phyloP scores from a whole-genome alignment of 805 yeast species.

The Blastobotrys parvus region DNA sequence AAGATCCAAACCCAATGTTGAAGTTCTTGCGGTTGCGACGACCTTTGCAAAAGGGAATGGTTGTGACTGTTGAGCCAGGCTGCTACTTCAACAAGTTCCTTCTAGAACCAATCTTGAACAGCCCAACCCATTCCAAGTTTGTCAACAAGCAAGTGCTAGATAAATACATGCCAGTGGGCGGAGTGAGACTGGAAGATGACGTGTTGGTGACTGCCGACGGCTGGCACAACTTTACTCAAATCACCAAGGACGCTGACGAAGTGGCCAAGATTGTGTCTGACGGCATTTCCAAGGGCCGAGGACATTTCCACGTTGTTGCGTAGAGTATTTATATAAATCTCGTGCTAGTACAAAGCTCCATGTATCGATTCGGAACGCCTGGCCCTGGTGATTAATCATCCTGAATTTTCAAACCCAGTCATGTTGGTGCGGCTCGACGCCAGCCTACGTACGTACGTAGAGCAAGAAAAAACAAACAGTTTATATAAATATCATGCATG shows the following conservation, averaged over 20 bases:
- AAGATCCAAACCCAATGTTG: slow-evolving; percentile 71
- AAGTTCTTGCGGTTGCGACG: slow-evolving; percentile 77
- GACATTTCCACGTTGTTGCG: slow-evolving; percentile 53
- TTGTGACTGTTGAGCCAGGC: slow-evolving; percentile 93
- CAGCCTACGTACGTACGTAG: no score
- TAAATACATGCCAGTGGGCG: slow-evolving; percentile 85
- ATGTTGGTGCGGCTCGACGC: no score
- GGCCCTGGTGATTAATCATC: not conserved
- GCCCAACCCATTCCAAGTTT: slow-evolving; percentile 40
- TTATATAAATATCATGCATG: not conserved
- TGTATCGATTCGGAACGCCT: not conserved
- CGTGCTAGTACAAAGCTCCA: not conserved
- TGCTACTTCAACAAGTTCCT: slow-evolving; percentile 81
- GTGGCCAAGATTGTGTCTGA: slow-evolving; percentile 65
- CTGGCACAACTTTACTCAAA: slow-evolving; percentile 68
- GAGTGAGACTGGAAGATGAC: slow-evolving; percentile 95
- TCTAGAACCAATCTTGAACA: slow-evolving; percentile 49
- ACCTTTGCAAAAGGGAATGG: slow-evolving; percentile 64
- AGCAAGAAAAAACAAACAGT: no score
- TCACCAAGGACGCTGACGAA: slow-evolving; percentile 81
- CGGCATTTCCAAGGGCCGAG: slow-evolving; percentile 52
- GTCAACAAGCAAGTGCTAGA: slow-evolving; percentile 60
- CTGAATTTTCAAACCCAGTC: no score
- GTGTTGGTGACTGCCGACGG: slow-evolving; percentile 71
- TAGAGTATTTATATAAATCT: slow-evolving; percentile 14